Percentiles rank a stretch among this genome's conserved stretches.
Evolutionary conservation across 2,329 filamentous ascomycete species (phyloP).

Genomic region (Fusarium sp.): DNA sequence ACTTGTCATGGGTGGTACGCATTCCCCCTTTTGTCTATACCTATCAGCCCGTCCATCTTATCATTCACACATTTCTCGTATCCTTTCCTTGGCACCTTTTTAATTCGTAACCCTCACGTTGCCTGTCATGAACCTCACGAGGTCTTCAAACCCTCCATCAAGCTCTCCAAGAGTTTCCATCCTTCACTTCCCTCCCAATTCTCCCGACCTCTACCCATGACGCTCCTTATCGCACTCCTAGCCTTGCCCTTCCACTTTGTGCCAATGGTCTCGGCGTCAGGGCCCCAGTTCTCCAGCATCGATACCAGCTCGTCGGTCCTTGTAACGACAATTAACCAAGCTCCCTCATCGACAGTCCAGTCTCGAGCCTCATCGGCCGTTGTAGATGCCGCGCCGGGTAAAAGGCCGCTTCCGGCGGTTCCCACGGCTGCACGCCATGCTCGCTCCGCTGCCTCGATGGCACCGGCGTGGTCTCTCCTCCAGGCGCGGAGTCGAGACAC

Average conservation of each 20-base stretch:
- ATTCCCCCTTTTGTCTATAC: constrained; percentile 20
- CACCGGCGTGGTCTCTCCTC: constrained; percentile 74
- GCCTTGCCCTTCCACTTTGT: constrained; percentile 90
- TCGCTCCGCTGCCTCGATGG: constrained; percentile 87
- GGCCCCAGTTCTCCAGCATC: constrained; percentile 83
- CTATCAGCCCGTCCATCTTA: neutral
- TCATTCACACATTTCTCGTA: constrained; percentile 10
- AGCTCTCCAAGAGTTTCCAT: constrained; percentile 69
- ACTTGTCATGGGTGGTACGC: neutral
- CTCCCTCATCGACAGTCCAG: constrained; percentile 64
- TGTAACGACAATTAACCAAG: constrained; percentile 78
- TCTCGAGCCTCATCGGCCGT: constrained; percentile 39
- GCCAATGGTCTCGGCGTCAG: constrained; percentile 73
- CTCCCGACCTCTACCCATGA: constrained; percentile 84
- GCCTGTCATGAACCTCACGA: constrained; percentile 12
- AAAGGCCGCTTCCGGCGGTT: constrained; percentile 60
- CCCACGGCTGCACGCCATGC: constrained; percentile 81
- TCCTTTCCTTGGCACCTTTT: neutral
- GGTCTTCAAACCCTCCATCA: constrained; percentile 65
- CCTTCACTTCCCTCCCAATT: constrained; percentile 81
- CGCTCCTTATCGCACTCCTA: constrained; percentile 82
- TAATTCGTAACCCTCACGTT: neutral
- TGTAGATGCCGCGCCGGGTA: constrained; percentile 54
- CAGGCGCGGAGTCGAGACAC: constrained; percentile 79
- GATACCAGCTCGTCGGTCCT: constrained; percentile 85